Percentiles rank a stretch among this genome's conserved stretches.
Conservation (phyloP, 1,139 yeast species). For the Scheffersomyces parashehatae region DNA sequence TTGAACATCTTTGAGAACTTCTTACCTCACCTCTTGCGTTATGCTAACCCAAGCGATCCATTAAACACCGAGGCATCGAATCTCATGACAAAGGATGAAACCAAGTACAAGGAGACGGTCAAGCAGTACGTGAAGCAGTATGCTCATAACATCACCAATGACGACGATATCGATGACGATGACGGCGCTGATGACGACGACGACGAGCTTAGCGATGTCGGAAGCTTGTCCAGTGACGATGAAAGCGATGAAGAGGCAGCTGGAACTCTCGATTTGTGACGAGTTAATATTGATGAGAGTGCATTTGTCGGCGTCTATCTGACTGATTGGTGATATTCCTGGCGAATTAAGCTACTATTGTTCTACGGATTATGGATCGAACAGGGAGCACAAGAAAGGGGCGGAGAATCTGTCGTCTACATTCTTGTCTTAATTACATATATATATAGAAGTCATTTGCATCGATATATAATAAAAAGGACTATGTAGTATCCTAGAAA, state of each 20-base stretch:
- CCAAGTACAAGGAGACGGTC: constrained; percentile 68
- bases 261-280: constrained; percentile 10
- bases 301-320: no score
- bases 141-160: constrained; percentile 49
- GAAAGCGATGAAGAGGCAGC: constrained; percentile 29
- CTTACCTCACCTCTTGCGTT: constrained; percentile 85
- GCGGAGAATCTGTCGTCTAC: no score
- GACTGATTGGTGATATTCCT: no score
- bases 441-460: no score
- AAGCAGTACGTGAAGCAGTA: constrained; percentile 71
- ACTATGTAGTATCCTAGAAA: no score
- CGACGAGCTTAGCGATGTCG: constrained; percentile 40
- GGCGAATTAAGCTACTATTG: no score
- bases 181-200: constrained; percentile 42
- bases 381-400: no score
- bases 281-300: background rate
- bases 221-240: constrained; percentile 51
- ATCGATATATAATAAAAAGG: no score
- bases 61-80: constrained; percentile 90
- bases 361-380: no score
- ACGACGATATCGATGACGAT: constrained; percentile 33
- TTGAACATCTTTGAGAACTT: constrained; percentile 90
- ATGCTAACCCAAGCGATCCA: constrained; percentile 95
- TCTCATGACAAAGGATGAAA: constrained; percentile 70
- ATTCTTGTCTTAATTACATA: no score